Percentiles rank a stretch among this genome's conserved stretches.
Conservation (phyloP, 129 eudicot genomes). For the Flaveria brownii region DNA sequence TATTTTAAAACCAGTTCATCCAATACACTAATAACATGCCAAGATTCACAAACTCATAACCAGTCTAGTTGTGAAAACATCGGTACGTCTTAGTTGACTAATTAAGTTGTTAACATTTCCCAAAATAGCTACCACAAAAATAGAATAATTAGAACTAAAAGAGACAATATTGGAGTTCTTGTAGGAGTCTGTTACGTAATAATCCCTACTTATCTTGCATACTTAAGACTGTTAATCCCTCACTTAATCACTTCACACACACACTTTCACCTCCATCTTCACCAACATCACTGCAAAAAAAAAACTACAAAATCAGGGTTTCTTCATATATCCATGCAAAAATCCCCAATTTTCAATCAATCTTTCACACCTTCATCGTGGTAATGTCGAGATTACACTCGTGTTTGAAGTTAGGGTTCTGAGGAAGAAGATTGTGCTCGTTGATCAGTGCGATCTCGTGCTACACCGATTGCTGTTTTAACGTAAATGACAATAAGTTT, state of each 20-base stretch:
- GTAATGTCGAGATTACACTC: slow-evolving; percentile 21
- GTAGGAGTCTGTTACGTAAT: slow-evolving; percentile 40
- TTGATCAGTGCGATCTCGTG: slow-evolving; percentile 18
- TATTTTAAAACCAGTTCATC: too few species aligned
- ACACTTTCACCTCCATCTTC: background rate
- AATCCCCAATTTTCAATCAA: slow-evolving; percentile 5
- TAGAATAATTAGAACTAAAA: slow-evolving; percentile 6
- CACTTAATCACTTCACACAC: slow-evolving; percentile 18
- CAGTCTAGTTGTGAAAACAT: background rate
- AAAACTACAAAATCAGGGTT: slow-evolving; percentile 8
- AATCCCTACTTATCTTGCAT: slow-evolving; percentile 19
- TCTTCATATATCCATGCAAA: slow-evolving; percentile 19
- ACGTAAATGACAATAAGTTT: slow-evolving; percentile 81
- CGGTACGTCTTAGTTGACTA: slow-evolving; percentile 15
- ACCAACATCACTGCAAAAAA: too few species aligned
- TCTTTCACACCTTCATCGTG: background rate
- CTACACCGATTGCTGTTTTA: slow-evolving; percentile 22
- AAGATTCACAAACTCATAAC: too few species aligned
- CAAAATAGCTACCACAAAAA: slow-evolving; percentile 14
- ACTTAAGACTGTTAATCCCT: slow-evolving; percentile 19
- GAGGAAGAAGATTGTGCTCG: slow-evolving; percentile 31
- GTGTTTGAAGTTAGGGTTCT: slow-evolving; percentile 22
- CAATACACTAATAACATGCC: too few species aligned
- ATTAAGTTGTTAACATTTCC: slow-evolving; percentile 3
- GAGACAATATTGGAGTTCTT: slow-evolving; percentile 31